A percentile compares a stretch with the other conserved stretches of the same genome.
These are phyloP conservation scores for Dryadomyces quercivorus DNA, from an alignment of 2,329 filamentous ascomycete species.

Conservation along the genomic window DNA sequence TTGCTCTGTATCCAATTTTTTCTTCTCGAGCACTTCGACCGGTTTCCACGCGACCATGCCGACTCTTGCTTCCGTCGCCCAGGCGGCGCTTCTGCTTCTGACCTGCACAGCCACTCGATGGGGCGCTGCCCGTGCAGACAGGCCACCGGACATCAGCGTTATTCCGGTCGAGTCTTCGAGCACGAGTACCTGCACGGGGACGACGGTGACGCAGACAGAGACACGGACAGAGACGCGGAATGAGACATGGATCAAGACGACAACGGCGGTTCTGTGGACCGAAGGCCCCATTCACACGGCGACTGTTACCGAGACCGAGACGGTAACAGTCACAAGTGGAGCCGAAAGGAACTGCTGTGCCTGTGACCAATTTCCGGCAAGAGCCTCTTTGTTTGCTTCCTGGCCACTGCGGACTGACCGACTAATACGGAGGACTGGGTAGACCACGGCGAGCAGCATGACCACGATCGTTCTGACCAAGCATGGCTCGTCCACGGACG, in stretches of 20 bases:
- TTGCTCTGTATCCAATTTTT: too few species aligned
- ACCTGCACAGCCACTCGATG: too few species aligned
- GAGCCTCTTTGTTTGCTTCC: too few species aligned
- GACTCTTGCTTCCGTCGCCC: too few species aligned
- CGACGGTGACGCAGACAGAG: background rate
- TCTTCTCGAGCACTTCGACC: too few species aligned
- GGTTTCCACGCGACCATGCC: too few species aligned
- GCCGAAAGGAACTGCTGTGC: too few species aligned
- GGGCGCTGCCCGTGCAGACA: background rate
- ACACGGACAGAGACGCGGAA: background rate
- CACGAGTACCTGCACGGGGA: background rate
- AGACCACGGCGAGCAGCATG: background rate
- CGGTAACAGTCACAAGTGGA: background rate
- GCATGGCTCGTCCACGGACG: background rate
- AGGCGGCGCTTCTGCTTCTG: too few species aligned
- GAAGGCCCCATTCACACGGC: background rate
- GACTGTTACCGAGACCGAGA: background rate
- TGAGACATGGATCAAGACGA: background rate
- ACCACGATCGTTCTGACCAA: background rate
- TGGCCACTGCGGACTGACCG: too few species aligned
- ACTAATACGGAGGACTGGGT: too few species aligned
- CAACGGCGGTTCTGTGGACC: too few species aligned
- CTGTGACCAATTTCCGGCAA: too few species aligned
- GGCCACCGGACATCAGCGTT: background rate
- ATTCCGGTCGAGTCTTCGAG: background rate